A percentile compares a stretch with the other conserved stretches of the same genome.
These are phyloP conservation scores for Psilocybe cubensis DNA, from an alignment of 768 basidiomycete species.

Conservation along the genomic window DNA sequence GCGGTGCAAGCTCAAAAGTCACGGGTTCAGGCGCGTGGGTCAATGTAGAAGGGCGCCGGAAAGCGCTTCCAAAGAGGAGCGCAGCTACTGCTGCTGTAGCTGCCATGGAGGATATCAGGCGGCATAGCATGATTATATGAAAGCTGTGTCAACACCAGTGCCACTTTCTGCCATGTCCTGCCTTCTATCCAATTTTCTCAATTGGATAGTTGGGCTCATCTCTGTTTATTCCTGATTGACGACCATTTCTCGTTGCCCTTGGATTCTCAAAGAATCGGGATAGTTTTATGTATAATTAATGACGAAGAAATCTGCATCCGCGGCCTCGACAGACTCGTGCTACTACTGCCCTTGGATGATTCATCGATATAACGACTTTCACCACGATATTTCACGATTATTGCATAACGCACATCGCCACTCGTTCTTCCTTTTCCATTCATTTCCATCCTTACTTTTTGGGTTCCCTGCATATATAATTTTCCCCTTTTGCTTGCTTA, in stretches of 20 bases:
- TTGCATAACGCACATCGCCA: too few species aligned
- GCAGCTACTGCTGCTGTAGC: slow-evolving; percentile 31
- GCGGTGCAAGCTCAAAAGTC: slow-evolving; percentile 26
- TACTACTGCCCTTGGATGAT: too few species aligned
- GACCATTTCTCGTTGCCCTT: not conserved
- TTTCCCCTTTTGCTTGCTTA: too few species aligned
- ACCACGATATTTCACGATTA: not conserved
- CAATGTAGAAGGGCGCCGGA: slow-evolving; percentile 60
- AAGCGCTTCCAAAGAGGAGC: slow-evolving; percentile 36
- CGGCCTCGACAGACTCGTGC: not conserved
- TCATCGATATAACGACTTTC: not conserved
- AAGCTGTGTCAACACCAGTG: too few species aligned
- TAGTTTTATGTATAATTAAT: not conserved
- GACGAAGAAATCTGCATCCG: not conserved
- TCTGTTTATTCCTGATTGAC: too few species aligned
- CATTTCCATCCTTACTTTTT: too few species aligned
- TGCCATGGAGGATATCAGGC: slow-evolving; percentile 56
- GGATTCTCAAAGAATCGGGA: not conserved
- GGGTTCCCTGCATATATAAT: too few species aligned
- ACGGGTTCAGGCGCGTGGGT: slow-evolving; percentile 44
- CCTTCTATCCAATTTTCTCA: too few species aligned
- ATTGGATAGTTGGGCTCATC: too few species aligned
- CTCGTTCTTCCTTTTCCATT: too few species aligned
- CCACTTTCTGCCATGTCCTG: too few species aligned
- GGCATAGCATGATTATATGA: slow-evolving; percentile 72